Evolutionary conservation across 208 protist genomes (phyloP).

Genomic region (Balamuthia mandrillaris): DNA sequence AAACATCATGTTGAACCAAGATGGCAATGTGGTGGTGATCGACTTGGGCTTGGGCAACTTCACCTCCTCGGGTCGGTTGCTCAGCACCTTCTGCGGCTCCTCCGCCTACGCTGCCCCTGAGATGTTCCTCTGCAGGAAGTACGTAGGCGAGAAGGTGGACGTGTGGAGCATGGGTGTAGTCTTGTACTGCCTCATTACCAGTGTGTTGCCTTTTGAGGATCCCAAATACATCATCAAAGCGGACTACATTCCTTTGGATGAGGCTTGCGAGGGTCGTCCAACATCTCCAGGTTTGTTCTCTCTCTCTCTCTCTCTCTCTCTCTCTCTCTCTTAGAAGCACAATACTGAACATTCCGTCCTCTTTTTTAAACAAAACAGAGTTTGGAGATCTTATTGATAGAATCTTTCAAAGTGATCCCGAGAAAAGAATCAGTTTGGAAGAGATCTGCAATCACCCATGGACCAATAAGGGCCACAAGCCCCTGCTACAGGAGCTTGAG

Average conservation of each 20-base stretch:
- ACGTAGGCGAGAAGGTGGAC: background rate
- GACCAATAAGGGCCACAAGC: constrained; percentile 13
- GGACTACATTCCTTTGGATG: background rate
- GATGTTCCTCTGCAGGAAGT: constrained; percentile 41
- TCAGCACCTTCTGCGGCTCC: constrained; percentile 42
- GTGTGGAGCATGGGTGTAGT: constrained; percentile 94
- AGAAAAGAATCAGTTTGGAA: constrained; percentile 9
- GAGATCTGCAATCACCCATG: constrained; percentile 21
- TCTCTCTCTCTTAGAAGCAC: background rate
- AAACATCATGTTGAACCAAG: constrained; percentile 22
- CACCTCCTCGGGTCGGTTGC: background rate
- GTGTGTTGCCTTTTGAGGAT: constrained; percentile 90
- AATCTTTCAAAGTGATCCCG: constrained; percentile 17
- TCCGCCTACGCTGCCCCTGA: constrained; percentile 42
- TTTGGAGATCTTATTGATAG: background rate
- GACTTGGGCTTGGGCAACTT: constrained; percentile 34
- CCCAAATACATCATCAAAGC: background rate
- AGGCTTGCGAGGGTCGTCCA: background rate
- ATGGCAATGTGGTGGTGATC: background rate
- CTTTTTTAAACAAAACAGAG: too few relatives aligned
- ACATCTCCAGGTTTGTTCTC: background rate
- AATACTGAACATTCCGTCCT: background rate
- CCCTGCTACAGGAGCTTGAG: background rate
- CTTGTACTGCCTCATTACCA: constrained; percentile 94
- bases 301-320: background rate